These are phyloP conservation scores for Colletotrichum tofieldiae DNA, from an alignment of 2,329 filamentous ascomycete species.

Conservation along the genomic window DNA sequence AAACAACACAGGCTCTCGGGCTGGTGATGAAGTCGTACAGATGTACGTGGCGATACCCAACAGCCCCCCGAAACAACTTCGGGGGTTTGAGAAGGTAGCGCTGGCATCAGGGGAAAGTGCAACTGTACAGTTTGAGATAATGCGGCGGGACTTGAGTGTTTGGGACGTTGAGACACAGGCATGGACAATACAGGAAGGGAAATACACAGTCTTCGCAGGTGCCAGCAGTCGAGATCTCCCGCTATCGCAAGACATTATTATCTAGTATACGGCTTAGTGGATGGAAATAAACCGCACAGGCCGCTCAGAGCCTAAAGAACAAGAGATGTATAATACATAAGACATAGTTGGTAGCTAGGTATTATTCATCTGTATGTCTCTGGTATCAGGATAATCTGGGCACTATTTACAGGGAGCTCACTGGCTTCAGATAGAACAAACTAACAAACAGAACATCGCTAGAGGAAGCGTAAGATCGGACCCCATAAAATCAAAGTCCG, in stretches of 20 bases:
- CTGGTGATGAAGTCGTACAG: constrained; percentile 64
- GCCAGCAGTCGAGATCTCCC: constrained; percentile 64
- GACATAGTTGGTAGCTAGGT: too few relatives aligned
- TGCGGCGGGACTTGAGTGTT: constrained; percentile 75
- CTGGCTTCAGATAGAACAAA: too few relatives aligned
- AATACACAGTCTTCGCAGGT: constrained; percentile 63
- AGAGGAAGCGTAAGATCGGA: too few relatives aligned
- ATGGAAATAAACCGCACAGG: too few relatives aligned
- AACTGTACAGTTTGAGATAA: constrained; percentile 68
- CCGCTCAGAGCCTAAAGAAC: too few relatives aligned
- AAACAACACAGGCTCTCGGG: constrained; percentile 58
- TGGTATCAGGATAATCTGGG: too few relatives aligned
- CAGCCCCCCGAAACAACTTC: constrained; percentile 70
- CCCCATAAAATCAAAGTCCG: too few relatives aligned
- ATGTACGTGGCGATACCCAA: constrained; percentile 64
- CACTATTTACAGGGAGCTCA: too few relatives aligned
- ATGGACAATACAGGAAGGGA: constrained; percentile 69
- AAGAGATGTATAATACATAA: too few relatives aligned
- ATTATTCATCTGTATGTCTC: too few relatives aligned
- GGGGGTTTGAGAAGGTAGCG: constrained; percentile 67
- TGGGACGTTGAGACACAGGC: constrained; percentile 75
- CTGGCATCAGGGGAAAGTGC: constrained; percentile 40
- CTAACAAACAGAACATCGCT: too few relatives aligned
- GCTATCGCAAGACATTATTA: constrained; percentile 46
- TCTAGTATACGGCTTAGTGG: too few relatives aligned